A percentile compares a stretch with the other conserved stretches of the same genome.
phyloP scores from a whole-genome alignment of 176 grass and related monocot genomes.

The Guadua angustifolia region DNA sequence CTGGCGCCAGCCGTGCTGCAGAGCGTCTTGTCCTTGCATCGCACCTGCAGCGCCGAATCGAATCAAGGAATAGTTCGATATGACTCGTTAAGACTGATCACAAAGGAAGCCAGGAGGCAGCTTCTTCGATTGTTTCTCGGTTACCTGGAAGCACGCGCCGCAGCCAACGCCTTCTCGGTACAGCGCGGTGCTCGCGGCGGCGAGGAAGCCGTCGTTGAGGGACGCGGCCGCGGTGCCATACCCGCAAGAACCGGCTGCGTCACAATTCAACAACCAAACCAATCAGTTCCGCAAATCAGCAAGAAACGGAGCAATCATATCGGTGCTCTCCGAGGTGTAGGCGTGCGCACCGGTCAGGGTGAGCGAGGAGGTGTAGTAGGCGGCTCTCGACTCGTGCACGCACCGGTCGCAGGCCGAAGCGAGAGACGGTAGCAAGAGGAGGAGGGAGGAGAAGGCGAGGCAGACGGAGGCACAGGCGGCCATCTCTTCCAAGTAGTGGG shows the following conservation, averaged over 20 bases:
- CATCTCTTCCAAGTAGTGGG: background rate
- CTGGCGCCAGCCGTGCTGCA: constrained; percentile 57
- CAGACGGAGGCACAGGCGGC: constrained; percentile 32
- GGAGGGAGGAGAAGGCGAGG: constrained; percentile 15
- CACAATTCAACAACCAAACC: background rate
- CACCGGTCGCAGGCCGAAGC: constrained; percentile 76
- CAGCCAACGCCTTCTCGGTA: constrained; percentile 75
- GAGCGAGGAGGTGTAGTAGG: constrained; percentile 56
- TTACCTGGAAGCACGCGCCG: constrained; percentile 85
- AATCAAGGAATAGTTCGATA: background rate
- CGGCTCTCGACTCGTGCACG: constrained; percentile 57
- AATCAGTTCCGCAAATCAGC: background rate
- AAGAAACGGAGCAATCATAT: background rate
- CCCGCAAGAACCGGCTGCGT: constrained; percentile 75
- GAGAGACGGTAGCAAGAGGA: constrained; percentile 40
- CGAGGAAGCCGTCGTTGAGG: constrained; percentile 59
- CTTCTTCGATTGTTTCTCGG: background rate
- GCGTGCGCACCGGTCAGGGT: constrained; percentile 52
- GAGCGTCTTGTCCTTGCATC: constrained; percentile 68
- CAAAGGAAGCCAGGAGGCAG: background rate
- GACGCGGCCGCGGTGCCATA: constrained; percentile 65
- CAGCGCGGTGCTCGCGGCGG: constrained; percentile 48
- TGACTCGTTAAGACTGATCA: background rate
- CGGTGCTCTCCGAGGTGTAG: background rate
- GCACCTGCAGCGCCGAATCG: constrained; percentile 46